phyloP scores from a whole-genome alignment of 305 asterid genomes.

The Euphrasia arctica region DNA sequence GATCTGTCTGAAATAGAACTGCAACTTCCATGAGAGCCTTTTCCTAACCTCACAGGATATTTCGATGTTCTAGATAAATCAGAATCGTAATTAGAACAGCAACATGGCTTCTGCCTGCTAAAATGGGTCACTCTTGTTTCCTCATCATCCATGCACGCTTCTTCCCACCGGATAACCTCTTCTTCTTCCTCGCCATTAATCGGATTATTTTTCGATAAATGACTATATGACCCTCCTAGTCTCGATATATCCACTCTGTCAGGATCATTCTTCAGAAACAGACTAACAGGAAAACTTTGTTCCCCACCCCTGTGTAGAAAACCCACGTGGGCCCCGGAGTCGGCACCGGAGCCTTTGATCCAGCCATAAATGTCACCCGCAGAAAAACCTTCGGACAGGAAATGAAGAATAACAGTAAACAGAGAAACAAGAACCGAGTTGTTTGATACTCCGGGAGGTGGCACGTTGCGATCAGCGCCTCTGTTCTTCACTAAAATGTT shows the following conservation, averaged over 20 bases:
- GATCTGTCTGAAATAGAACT: conserved; percentile 76
- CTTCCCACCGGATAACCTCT: conserved; percentile 87
- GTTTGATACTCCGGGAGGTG: conserved; percentile 94
- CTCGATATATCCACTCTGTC: conserved; percentile 83
- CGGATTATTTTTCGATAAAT: conserved; percentile 61
- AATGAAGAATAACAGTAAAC: conserved; percentile 78
- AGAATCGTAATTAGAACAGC: conserved; percentile 68
- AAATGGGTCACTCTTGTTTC: conserved; percentile 70
- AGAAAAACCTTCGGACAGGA: conserved; percentile 82
- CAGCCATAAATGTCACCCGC: conserved; percentile 61
- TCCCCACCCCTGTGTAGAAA: conserved; percentile 92
- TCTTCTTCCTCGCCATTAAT: conserved; percentile 51
- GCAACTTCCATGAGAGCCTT: conserved; percentile 73
- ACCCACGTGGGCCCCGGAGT: conserved; percentile 66
- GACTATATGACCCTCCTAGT: conserved; percentile 87
- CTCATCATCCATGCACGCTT: conserved; percentile 86
- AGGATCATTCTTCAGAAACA: conserved; percentile 80
- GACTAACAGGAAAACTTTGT: conserved; percentile 71
- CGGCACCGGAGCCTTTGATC: conserved; percentile 58
- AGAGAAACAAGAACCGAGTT: conserved; percentile 89
- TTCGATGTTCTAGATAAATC: conserved; percentile 56
- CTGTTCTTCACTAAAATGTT: conserved; percentile 82
- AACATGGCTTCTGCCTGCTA: conserved; percentile 78
- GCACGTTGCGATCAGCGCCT: conserved; percentile 90
- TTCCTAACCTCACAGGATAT: conserved; percentile 48